phyloP scores from a whole-genome alignment of 169 alveolate species.

The Eimeria falciformis region DNA sequence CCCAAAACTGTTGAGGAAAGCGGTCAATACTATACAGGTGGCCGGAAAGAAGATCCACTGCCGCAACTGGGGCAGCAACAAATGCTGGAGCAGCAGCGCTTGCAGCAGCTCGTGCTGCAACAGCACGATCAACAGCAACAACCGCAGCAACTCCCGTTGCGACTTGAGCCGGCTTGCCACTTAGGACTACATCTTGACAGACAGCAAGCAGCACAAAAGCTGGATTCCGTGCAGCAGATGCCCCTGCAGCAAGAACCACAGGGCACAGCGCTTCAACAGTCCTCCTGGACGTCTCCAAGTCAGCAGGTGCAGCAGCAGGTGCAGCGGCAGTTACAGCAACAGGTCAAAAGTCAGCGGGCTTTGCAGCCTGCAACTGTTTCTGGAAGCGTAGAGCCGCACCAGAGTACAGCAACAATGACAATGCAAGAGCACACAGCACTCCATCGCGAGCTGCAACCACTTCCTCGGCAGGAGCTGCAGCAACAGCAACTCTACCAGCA shows the following conservation, averaged over 20 bases:
- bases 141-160: background rate
- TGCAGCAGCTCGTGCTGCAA: background rate
- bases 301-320: background rate
- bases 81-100: background rate
- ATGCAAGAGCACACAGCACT: no score
- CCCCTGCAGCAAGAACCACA: background rate
- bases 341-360: background rate
- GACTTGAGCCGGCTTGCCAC: no score
- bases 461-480: constrained; percentile 20
- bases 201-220: background rate
- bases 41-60: background rate
- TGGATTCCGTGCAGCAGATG: background rate
- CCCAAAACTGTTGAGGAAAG: background rate
- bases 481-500: background rate
- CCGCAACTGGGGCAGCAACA: background rate
- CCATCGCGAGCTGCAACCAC: background rate
- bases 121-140: background rate
- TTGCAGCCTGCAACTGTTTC: background rate
- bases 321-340: constrained; percentile 4
- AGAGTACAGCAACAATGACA: no score
- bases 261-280: background rate
- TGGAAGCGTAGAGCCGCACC: background rate
- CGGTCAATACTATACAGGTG: background rate
- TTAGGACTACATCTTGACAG: background rate
- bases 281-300: background rate